These are phyloP conservation scores for Eutrema yunnanense DNA, from an alignment of 345 rosid genomes.

Conservation along the genomic window DNA sequence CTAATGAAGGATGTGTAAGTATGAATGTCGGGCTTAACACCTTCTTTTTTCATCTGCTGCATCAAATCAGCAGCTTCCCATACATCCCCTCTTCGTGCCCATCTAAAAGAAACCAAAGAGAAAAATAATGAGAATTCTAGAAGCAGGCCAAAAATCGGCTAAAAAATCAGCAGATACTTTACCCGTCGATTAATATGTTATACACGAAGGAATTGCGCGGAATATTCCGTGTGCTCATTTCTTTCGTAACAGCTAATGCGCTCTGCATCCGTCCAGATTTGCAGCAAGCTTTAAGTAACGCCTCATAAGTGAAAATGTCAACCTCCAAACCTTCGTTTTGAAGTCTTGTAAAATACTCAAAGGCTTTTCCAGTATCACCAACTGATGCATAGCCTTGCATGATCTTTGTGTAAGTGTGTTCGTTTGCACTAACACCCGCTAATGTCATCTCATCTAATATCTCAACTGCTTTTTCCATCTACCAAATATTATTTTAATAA, in stretches of 20 bases:
- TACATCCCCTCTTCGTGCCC: conserved; percentile 97
- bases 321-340: conserved; percentile 81
- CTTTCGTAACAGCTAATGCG: conserved; percentile 92
- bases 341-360: conserved; percentile 71
- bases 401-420: conserved; percentile 88
- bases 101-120: conserved; percentile 38
- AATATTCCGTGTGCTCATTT: conserved; percentile 75
- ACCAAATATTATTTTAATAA: conserved; percentile 18
- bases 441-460: conserved; percentile 84
- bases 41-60: conserved; percentile 88
- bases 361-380: conserved; percentile 93
- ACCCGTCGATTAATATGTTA: conserved; percentile 96
- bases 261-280: conserved; percentile 98
- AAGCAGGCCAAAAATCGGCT: not conserved
- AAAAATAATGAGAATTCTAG: not conserved
- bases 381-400: conserved; percentile 97
- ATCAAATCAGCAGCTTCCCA: conserved; percentile 98
- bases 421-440: conserved; percentile 73
- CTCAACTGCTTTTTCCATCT: conserved; percentile 89
- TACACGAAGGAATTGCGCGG: conserved; percentile 75
- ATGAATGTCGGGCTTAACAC: conserved; percentile 84
- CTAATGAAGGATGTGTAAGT: conserved; percentile 91
- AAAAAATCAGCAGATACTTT: not conserved
- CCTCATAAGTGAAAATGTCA: conserved; percentile 83
- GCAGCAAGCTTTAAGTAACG: conserved; percentile 95